Evolutionary conservation across 1,284 basidiomycete species (phyloP), one percentile per base, ranked within the genome.

Genomic region (Trichosporon sp.): DNA sequence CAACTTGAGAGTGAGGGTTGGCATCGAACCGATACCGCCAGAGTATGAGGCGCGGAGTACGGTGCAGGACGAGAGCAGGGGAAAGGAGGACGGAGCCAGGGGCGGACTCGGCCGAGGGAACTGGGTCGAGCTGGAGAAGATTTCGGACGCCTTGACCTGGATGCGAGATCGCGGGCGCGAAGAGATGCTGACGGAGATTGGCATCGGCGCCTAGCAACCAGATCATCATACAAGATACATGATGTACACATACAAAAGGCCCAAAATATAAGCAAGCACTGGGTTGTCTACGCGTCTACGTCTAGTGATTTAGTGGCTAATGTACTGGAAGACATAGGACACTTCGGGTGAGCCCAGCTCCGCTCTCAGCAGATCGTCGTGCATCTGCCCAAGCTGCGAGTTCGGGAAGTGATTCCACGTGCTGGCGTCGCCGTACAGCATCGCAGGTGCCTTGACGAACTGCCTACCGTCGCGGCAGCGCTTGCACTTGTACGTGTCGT

Each of bases 321-420:
- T 91, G 80, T 93, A 95, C 80, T 95, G 93, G 85, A 94, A 95
- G 44, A 93, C 92, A 76, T 92, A 94, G 1, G 92, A 93, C 8
- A 98, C 91, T 75, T 96, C 92, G 11, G 90, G 88, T 58, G 89
- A 78, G 3, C 91, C 92, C 62, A 91, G 87, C 82, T 99, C 97
- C 0, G 93, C 94, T 13, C 97, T 88, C 53, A 99, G 85, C 62
- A 99, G 86, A 80, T 99, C 96, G 77, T 99, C 97, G 78, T 99
- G 96, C 77, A 98, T 92, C 75, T 90, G 91, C 79, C 89, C 90
- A 70, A 99, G 85, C 80, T 98, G 92, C 0, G 84, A 83, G 75
- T 96, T 97, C 1, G 91, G 91, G 79, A 93, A 95, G 80, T 99
- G 97, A 82, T 99, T 99, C 97, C 96, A 99, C 92, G 95, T 94